Evolutionary conservation across 768 basidiomycete species (phyloP).

Genomic region (Lanmaoa rubissima): DNA sequence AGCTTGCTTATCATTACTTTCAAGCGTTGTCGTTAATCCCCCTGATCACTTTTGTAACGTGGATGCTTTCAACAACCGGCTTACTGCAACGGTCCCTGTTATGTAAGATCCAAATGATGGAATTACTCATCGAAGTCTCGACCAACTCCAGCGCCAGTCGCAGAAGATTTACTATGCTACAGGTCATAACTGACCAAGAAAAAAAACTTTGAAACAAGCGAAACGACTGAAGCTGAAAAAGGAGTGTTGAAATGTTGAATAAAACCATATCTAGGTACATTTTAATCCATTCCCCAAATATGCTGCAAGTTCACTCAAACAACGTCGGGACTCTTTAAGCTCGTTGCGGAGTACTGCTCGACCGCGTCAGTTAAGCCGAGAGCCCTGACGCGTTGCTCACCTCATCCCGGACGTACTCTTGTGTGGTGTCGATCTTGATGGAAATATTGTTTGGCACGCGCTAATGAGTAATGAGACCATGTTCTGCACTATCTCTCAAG

Average conservation of each 20-base stretch:
- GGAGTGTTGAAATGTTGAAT: background rate
- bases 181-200: conserved; percentile 9
- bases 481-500: no score
- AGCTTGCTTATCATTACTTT: no score
- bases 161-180: conserved; percentile 13
- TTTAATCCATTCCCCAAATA: background rate
- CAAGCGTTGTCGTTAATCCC: no score
- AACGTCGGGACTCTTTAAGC: conserved; percentile 18
- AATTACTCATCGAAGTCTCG: conserved; percentile 5
- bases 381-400: conserved; percentile 9
- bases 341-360: conserved; percentile 23
- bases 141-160: conserved; percentile 20
- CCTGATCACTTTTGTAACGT: no score
- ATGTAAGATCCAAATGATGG: background rate
- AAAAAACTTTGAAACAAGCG: background rate
- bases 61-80: no score
- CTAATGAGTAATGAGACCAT: conserved; percentile 10
- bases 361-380: background rate
- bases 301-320: conserved; percentile 7
- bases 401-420: conserved; percentile 50
- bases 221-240: conserved; percentile 3
- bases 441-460: conserved; percentile 50
- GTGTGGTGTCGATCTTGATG: conserved; percentile 66
- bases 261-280: background rate
- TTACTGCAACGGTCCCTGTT: background rate